Evolutionary conservation across 1,284 basidiomycete genomes (phyloP).

Genomic region (Naganishia sp.): DNA sequence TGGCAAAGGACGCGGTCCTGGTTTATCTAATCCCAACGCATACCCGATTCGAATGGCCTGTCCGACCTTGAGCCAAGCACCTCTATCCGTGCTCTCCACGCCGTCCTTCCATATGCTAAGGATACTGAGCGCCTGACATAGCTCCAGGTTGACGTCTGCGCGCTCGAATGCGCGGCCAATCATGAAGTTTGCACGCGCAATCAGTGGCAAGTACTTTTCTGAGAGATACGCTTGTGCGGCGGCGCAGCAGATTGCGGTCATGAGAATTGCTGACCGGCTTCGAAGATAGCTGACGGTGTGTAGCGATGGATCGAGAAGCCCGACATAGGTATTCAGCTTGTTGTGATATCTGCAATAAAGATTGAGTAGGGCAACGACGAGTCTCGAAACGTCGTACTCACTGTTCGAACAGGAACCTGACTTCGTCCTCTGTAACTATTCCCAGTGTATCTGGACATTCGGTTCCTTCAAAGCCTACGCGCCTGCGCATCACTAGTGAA

Average conservation of each 20-base stretch:
- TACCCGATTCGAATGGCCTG: slow-evolving; percentile 38
- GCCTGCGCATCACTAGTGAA: slow-evolving; percentile 10
- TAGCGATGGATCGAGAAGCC: slow-evolving; percentile 49
- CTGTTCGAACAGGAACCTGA: slow-evolving; percentile 45
- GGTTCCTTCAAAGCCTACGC: slow-evolving; percentile 10
- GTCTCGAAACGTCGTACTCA: slow-evolving; percentile 33
- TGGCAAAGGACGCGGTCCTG: slow-evolving; percentile 42
- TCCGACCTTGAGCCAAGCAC: slow-evolving; percentile 47
- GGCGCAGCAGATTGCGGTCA: slow-evolving; percentile 53
- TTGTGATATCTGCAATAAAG: slow-evolving; percentile 39
- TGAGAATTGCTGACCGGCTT: slow-evolving; percentile 50
- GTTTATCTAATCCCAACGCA: slow-evolving; percentile 45
- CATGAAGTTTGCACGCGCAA: slow-evolving; percentile 46
- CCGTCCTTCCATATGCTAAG: slow-evolving; percentile 55
- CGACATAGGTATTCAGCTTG: slow-evolving; percentile 43
- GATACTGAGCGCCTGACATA: slow-evolving; percentile 53
- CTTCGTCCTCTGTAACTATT: slow-evolving; percentile 40
- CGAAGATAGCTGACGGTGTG: slow-evolving; percentile 50
- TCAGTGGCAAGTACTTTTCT: slow-evolving; percentile 47
- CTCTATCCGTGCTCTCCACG: slow-evolving; percentile 44
- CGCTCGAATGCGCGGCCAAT: slow-evolving; percentile 52
- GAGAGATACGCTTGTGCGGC: slow-evolving; percentile 52
- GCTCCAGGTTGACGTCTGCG: slow-evolving; percentile 49
- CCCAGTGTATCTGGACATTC: slow-evolving; percentile 42
- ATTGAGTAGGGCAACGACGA: not conserved